Percentiles rank a stretch among this genome's conserved stretches.
Conservation (phyloP, 2,329 filamentous ascomycete species). For the Paraphoma chrysanthemicola region DNA sequence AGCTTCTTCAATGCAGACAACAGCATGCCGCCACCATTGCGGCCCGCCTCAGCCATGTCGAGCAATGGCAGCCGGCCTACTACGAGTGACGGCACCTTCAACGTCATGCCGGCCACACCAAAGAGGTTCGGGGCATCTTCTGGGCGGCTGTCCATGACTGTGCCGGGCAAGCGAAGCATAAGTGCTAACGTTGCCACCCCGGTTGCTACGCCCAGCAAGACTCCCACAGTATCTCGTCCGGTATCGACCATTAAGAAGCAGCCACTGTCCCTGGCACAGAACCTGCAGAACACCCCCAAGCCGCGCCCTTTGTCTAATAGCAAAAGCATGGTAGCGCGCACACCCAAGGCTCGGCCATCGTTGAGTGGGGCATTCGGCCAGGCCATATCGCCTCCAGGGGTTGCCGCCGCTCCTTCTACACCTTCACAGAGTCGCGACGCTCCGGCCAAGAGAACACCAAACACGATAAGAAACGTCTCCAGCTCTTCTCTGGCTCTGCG, state of each 20-base stretch:
- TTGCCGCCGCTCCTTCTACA: slow-evolving; percentile 16
- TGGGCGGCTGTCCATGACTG: slow-evolving; percentile 41
- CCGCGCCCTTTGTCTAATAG: slow-evolving; percentile 40
- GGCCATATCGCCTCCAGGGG: slow-evolving; percentile 36
- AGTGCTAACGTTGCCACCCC: slow-evolving; percentile 37
- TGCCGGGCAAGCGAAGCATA: slow-evolving; percentile 45
- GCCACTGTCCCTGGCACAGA: slow-evolving; percentile 33
- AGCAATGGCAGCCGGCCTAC: slow-evolving; percentile 58
- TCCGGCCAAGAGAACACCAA: slow-evolving; percentile 41
- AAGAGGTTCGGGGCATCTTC: slow-evolving; percentile 21
- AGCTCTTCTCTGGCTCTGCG: slow-evolving; percentile 83
- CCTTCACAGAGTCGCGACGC: slow-evolving; percentile 25
- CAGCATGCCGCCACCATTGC: slow-evolving; percentile 66
- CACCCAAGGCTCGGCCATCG: slow-evolving; percentile 39
- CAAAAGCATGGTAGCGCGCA: slow-evolving; percentile 46
- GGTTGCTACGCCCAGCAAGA: slow-evolving; percentile 38
- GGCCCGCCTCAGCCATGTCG: slow-evolving; percentile 68
- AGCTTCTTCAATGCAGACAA: slow-evolving; percentile 75
- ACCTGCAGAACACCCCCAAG: slow-evolving; percentile 35
- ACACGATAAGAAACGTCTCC: slow-evolving; percentile 48
- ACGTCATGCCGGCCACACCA: slow-evolving; percentile 40
- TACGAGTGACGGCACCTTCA: slow-evolving; percentile 51
- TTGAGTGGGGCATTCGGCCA: slow-evolving; percentile 45
- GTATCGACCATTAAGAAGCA: slow-evolving; percentile 39
- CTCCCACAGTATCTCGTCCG: slow-evolving; percentile 42